Percentiles rank a stretch among this genome's conserved stretches.
Evolutionary conservation across 371 early-diverging fungal species (phyloP).

Genomic region (Mortierella sp.): DNA sequence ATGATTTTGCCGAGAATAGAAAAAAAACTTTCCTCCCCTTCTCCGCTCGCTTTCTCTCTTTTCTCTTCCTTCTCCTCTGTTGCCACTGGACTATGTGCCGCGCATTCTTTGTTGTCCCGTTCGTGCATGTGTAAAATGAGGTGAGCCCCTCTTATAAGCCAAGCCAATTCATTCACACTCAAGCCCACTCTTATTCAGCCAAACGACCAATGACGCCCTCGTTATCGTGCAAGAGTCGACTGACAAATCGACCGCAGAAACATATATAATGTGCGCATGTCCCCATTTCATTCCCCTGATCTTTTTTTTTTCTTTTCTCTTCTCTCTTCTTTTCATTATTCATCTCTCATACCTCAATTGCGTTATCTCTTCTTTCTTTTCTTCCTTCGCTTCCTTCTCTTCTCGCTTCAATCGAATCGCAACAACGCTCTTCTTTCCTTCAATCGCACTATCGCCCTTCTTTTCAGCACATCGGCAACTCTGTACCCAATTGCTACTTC

Average conservation of each 20-base stretch:
- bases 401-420: background rate
- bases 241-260: conserved; percentile 4
- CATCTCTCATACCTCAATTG: background rate
- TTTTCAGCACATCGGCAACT: background rate
- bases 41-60: background rate
- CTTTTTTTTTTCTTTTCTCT: background rate
- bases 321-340: background rate
- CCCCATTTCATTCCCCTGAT: conserved; percentile 2
- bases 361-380: background rate
- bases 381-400: background rate
- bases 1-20: conserved; percentile 10
- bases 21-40: background rate
- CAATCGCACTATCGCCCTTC: background rate
- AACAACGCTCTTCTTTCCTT: background rate
- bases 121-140: background rate
- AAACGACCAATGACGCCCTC: background rate
- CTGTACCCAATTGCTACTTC: background rate
- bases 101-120: background rate
- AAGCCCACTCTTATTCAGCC: background rate
- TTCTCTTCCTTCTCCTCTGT: background rate
- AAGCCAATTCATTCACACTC: background rate
- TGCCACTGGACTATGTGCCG: background rate
- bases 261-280: background rate
- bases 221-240: background rate
- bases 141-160: background rate